Conservation (phyloP, 2,329 filamentous ascomycete genomes). For the Neofusicoccum ribis region DNA sequence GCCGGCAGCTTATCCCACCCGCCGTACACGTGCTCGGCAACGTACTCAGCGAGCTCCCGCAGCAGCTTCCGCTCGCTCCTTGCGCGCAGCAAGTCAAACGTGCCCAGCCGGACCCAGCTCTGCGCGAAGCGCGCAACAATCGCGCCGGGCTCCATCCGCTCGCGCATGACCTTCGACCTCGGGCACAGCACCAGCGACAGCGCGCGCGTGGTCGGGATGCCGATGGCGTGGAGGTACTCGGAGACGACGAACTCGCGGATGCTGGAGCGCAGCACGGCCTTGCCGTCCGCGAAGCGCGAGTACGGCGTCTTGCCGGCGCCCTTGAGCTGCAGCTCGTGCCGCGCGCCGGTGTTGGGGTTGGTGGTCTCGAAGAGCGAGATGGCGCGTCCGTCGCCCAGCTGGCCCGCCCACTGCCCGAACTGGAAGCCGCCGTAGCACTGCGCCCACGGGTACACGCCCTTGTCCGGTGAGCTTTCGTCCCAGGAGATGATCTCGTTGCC, state of each 20-base stretch:
- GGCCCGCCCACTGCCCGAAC: slow-evolving; percentile 85
- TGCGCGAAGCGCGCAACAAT: slow-evolving; percentile 92
- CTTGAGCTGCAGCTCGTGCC: slow-evolving; percentile 92
- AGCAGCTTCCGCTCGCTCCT: slow-evolving; percentile 76
- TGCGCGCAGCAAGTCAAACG: slow-evolving; percentile 85
- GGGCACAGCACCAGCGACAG: slow-evolving; percentile 78
- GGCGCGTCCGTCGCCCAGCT: slow-evolving; percentile 90
- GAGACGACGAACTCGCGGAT: slow-evolving; percentile 94
- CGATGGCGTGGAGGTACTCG: slow-evolving; percentile 81
- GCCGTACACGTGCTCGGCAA: slow-evolving; percentile 82
- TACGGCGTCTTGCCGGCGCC: slow-evolving; percentile 93
- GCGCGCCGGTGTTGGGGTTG: slow-evolving; percentile 67
- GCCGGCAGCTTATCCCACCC: slow-evolving; percentile 84
- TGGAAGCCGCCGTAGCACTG: slow-evolving; percentile 88
- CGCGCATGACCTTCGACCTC: slow-evolving; percentile 70
- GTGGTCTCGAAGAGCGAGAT: slow-evolving; percentile 92
- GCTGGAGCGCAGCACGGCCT: slow-evolving; percentile 87
- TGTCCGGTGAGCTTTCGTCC: slow-evolving; percentile 60
- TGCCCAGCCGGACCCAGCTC: slow-evolving; percentile 90
- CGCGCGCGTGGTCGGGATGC: slow-evolving; percentile 83
- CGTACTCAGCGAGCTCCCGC: slow-evolving; percentile 74
- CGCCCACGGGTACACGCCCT: slow-evolving; percentile 91
- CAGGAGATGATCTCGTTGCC: slow-evolving; percentile 83
- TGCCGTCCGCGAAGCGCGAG: slow-evolving; percentile 92
- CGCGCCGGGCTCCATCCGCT: slow-evolving; percentile 83